Conservation (phyloP, 108 stramenopile species). For the Cyclotella baltica region DNA sequence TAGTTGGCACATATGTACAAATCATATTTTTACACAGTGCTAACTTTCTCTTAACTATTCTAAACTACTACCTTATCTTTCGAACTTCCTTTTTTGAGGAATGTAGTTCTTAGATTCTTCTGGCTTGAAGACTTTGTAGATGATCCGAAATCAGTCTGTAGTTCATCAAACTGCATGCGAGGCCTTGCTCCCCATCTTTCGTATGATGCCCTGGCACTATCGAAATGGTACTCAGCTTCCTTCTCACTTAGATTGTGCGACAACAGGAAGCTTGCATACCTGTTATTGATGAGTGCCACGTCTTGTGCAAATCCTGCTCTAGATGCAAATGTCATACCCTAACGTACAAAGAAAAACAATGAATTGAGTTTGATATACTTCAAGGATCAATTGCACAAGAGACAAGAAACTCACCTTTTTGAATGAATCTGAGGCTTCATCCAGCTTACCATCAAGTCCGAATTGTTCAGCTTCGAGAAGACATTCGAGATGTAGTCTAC, state of each 20-base stretch:
- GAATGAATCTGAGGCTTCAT: conserved; percentile 7
- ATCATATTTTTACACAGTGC: too few species aligned
- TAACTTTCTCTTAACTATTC: too few species aligned
- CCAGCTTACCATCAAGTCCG: conserved; percentile 2
- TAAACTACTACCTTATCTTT: too few species aligned
- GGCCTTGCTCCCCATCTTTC: conserved; percentile 8
- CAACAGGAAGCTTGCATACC: neutral
- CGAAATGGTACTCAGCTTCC: neutral
- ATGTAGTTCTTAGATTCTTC: too few species aligned
- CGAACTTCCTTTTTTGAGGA: too few species aligned
- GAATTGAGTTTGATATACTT: too few species aligned
- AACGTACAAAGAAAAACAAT: neutral
- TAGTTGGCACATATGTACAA: too few species aligned
- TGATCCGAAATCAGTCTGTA: too few species aligned
- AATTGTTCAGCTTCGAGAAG: conserved; percentile 18
- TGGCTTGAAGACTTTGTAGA: too few species aligned
- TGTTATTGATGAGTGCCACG: conserved; percentile 3
- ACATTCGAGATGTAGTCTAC: neutral
- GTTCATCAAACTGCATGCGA: too few species aligned
- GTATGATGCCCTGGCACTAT: conserved; percentile 10
- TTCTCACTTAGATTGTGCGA: neutral
- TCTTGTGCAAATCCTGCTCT: conserved; percentile 18
- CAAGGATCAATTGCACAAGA: neutral
- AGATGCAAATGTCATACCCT: conserved; percentile 11
- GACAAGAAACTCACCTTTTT: conserved; percentile 3